Evolutionary conservation across 352 stramenopile genomes (phyloP).

Genomic region (Pythium vanterpoolii): DNA sequence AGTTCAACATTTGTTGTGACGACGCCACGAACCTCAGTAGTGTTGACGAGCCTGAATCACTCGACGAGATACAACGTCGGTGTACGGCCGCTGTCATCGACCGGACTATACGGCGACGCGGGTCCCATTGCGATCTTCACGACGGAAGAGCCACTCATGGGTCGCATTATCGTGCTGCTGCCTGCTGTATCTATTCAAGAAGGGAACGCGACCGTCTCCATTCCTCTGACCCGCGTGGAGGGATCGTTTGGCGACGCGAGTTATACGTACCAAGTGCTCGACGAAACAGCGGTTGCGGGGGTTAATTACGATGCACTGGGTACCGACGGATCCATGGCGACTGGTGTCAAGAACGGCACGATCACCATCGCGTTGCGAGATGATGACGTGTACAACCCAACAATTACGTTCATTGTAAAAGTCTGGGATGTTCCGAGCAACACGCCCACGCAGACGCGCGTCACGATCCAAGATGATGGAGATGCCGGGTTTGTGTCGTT

Average conservation of each 20-base stretch:
- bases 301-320: conserved; percentile 31
- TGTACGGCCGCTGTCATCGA: conserved; percentile 33
- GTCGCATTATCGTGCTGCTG: conserved; percentile 26
- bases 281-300: conserved; percentile 30
- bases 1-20: conserved; percentile 11
- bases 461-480: conserved; percentile 46
- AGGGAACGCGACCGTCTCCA: conserved; percentile 17
- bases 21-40: background rate
- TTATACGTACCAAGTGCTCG: conserved; percentile 34
- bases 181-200: conserved; percentile 29
- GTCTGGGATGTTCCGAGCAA: conserved; percentile 30
- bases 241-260: conserved; percentile 43
- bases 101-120: conserved; percentile 25
- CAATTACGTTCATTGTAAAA: conserved; percentile 38
- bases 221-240: conserved; percentile 43
- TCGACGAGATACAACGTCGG: conserved; percentile 37
- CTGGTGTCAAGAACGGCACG: conserved; percentile 27
- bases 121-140: conserved; percentile 23
- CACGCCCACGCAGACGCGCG: conserved; percentile 24
- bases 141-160: conserved; percentile 34
- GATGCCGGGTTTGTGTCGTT: conserved; percentile 58
- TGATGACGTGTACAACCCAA: conserved; percentile 38
- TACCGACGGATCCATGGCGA: conserved; percentile 20
- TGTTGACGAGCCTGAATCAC: conserved; percentile 27
- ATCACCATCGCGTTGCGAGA: conserved; percentile 41